Evolutionary conservation across 345 rosid species (phyloP).

Genomic region (Reutealis trisperma): DNA sequence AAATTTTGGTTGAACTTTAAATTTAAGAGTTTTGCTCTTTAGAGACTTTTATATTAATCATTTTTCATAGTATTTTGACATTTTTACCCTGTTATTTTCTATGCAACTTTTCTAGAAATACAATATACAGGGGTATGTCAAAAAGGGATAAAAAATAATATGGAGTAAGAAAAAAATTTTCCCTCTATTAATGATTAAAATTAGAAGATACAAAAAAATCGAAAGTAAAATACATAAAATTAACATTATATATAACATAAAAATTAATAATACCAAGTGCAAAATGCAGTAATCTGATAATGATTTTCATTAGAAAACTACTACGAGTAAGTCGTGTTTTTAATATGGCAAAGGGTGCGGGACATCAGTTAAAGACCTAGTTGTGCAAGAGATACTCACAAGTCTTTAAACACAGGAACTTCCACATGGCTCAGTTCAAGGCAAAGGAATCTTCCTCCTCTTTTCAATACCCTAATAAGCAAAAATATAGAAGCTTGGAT

Average conservation of each 20-base stretch:
- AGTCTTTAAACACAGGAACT: constrained; percentile 73
- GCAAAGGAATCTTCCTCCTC: constrained; percentile 95
- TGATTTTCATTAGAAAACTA: not conserved
- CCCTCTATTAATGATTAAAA: no score
- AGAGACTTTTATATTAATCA: no score
- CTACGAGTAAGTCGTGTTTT: not conserved
- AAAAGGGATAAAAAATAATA: no score
- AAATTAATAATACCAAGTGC: not conserved
- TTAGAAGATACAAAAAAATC: no score
- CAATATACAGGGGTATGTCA: not conserved
- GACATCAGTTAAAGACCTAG: not conserved
- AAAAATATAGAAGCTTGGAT: not conserved
- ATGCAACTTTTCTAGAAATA: no score
- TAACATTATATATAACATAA: no score
- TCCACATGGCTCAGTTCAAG: constrained; percentile 95
- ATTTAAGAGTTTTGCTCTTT: no score
- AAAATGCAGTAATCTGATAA: not conserved
- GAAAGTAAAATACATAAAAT: no score
- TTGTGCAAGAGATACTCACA: constrained; percentile 52
- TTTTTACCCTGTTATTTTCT: no score
- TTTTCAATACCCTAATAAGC: constrained; percentile 62
- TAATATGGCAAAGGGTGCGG: no score
- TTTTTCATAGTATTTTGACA: no score
- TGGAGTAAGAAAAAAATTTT: not conserved
- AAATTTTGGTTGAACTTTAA: no score